Evolutionary conservation across 257 asterid genomes (phyloP).

Genomic region (Rehmannia glutinosa): DNA sequence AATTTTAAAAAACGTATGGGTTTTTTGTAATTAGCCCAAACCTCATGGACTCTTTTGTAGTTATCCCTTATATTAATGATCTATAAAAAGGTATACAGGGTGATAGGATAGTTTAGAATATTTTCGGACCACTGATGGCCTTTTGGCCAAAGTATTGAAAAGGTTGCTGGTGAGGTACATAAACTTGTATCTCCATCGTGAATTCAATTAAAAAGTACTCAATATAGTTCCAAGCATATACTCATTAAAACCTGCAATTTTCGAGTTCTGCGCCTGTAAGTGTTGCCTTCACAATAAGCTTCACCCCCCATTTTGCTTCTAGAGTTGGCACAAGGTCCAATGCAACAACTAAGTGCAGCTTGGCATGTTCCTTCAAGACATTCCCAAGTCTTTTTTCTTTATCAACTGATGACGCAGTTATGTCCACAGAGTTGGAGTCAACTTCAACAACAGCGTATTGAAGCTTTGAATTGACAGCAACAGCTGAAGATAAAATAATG

Average conservation of each 20-base stretch:
- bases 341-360: conserved; percentile 63
- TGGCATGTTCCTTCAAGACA: conserved; percentile 48
- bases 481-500: conserved; percentile 48
- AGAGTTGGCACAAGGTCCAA: conserved; percentile 77
- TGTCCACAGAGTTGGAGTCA: conserved; percentile 36
- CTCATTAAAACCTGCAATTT: conserved; percentile 57
- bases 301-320: conserved; percentile 85
- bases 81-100: too few species aligned
- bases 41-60: too few species aligned
- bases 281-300: conserved; percentile 67
- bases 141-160: too few species aligned
- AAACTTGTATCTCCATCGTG: not conserved
- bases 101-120: too few species aligned
- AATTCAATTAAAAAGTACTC: not conserved
- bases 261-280: conserved; percentile 82
- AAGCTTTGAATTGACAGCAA: conserved; percentile 89
- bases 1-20: too few species aligned
- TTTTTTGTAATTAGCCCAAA: too few species aligned
- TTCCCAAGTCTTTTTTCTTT: conserved; percentile 69
- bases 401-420: conserved; percentile 36
- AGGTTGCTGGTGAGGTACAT: not conserved
- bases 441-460: conserved; percentile 90
- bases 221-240: not conserved
- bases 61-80: too few species aligned
- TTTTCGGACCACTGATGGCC: too few species aligned